phyloP scores from a whole-genome alignment of 441 rosid genomes.

The Pelargonium cotyledonis region DNA sequence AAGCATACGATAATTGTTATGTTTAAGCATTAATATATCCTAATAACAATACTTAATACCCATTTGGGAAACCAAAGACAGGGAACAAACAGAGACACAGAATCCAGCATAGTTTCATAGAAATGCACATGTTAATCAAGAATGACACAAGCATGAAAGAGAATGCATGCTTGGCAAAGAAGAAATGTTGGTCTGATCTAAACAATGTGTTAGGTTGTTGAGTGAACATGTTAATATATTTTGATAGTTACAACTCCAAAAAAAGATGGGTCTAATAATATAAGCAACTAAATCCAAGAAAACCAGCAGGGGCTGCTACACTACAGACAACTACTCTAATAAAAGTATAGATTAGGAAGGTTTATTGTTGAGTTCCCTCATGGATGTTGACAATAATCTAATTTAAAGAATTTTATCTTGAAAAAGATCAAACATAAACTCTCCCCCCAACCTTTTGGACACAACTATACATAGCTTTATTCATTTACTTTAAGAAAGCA shows the following conservation, averaged over 20 bases:
- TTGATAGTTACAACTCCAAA: background rate
- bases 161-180: slow-evolving; percentile 1
- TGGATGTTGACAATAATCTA: background rate
- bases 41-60: background rate
- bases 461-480: background rate
- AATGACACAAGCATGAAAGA: slow-evolving; percentile 12
- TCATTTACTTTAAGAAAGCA: no score
- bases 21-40: background rate
- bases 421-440: background rate
- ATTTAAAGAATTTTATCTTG: background rate
- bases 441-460: background rate
- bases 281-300: background rate
- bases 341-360: slow-evolving; percentile 1
- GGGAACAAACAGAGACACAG: slow-evolving; percentile 2
- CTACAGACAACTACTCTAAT: background rate
- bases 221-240: background rate
- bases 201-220: background rate
- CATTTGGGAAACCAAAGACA: background rate
- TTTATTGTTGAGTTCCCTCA: slow-evolving; percentile 1
- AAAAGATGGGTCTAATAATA: background rate
- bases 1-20: background rate
- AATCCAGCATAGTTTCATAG: slow-evolving; percentile 17
- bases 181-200: background rate
- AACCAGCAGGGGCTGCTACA: background rate
- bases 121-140: slow-evolving; percentile 21